Evolutionary conservation across 768 basidiomycete genomes (phyloP), one percentile per base, ranked within the genome.

Genomic region (Russula virescens): DNA sequence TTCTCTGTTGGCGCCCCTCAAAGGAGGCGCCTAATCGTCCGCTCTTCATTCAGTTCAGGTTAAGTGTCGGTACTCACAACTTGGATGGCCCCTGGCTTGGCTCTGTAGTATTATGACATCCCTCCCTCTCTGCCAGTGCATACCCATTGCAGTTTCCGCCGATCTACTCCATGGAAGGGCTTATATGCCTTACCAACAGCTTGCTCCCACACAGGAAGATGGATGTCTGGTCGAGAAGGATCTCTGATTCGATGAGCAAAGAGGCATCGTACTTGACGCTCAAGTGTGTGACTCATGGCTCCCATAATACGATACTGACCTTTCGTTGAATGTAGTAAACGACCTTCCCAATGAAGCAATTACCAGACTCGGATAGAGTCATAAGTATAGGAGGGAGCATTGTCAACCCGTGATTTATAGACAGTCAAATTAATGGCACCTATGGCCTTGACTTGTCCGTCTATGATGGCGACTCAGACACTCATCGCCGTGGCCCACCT

Each of bases 391-490:
- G 77, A 1, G 91, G 91, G 16, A 86, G 87, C 72, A 87, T 94
- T 67, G 76, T 94, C 42, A 92, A 91, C 71, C 93, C 93, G 2
- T 94, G 93, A 16, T 82, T 88, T 69, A 80, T 95, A 54, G 94
- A 95, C 74, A 83, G 88, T 19, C 94, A 96, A 69, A 86, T 96
- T 64, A 95, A 96, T 66, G 94, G 94, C 42, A 93, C 86, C 5
- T 94, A 91, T 71, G 85, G 87, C 34, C 89, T 92, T 70, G 91
- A 93, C 72, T 93, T 94, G 69, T 92, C 91, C 14, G 82, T 92
- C n/a, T 91, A 87, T 68, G 85, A 89, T 40, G 83, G 81, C 28
- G 80, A 87, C 69, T 87, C 89, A 56, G 78, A 84, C 42, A 76
- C 75, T 8, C 95, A 95, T 73, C 76, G 78, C 25, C 68, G 80